Base-by-base conservation (phyloP, 1,284 basidiomycete species). In the Cystobasidium pallidum region DNA sequence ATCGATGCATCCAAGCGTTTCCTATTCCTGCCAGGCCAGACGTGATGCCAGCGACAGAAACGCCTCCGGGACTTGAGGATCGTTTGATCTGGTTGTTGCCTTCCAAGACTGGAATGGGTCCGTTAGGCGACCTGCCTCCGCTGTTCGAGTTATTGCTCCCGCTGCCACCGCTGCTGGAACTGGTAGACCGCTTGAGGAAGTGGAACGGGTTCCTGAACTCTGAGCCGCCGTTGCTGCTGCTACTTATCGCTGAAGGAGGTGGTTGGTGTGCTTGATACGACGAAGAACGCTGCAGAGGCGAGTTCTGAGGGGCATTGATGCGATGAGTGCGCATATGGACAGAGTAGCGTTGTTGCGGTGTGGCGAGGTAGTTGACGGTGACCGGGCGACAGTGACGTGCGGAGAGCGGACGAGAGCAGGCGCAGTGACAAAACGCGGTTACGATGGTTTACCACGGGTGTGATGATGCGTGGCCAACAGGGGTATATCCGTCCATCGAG, bases 171-270 rank as follows among this genome's bases (percentile, higher is more conserved):
- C 68, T 64, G 45, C 47, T 64, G 8, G 68, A 64, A 15, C 39
- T 54, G 24, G 62, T 32, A 17, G 68, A 71, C 11, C 68, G 36
- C 52, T 71, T 71, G 32, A 71, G 51, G 51, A 71, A 71, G 34
- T 43, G 47, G 39, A 71, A 71, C 24, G 68, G 68, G 61, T 71
- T 71, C 58, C 47, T 54, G 68, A 51, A 51, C 19, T 66, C 62
- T 10, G 43, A 36, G 26, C 54, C 54, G 34, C 54, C 54, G 45
- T n/a, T 32, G 62, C 21, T 26, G 39, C 8, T 26, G 58, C 15
- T 58, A 34, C 4, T 36, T 13, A 34, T 15, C 28, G 62, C 26
- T 34, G 45, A 41, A 34, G 43, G 62, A 19, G 62, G n/a, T n/a
- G n/a, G 19, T 2, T 64, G 62, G 17, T 47, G 47, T 17, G 10